Base-by-base conservation (phyloP, 805 yeast genomes). In the Wickerhamiella brachini region DNA sequence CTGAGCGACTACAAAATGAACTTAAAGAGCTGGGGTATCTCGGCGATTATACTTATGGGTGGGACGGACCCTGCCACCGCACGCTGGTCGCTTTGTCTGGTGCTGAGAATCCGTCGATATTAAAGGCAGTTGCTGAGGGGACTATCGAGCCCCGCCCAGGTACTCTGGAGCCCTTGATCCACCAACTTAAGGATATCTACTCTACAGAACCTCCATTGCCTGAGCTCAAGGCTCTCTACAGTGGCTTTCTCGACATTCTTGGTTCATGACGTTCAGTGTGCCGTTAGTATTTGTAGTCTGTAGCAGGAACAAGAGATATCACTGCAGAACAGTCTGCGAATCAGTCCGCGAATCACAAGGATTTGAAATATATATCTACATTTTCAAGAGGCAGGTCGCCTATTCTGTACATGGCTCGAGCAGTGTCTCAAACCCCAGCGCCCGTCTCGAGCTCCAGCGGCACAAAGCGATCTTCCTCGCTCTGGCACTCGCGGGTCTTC, bases 11-110 rank as follows among this genome's bases (percentile, higher is more conserved):
- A 43, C 54, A 54, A 1, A 66, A 65, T 2, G 24, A 45, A 10
- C 68, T 89, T 43, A 66, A 72, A 55, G 65, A 70, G 2, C 55
- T 67, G 42, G 81, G 75, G 8, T 90, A 86, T 60, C 76, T 65
- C 62, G 93, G 83, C 1, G 90, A 85, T 29, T 89, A 85, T 63
- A 83, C 94, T 0, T 64, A 86, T 2, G 74, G 71, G 42, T 49
- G 53, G 4, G 69, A 67, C 0, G 76, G 74, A 2, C 63, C 80
- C 1, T 85, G 95, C 12, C 88, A 81, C 62, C 69, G 96, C 48
- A 76, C 86, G 0, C 79, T 80, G 52, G 79, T 89, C 1, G 95
- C 88, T 0, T 64, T 89, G 38, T 85, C 93, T 5, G 57, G 57
- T 1, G 21, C 9, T 7, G 22, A 31, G 49, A 41, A 45, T 5